Base-by-base conservation (phyloP, 805 yeast species). In the Metschnikowia henanensis region DNA sequence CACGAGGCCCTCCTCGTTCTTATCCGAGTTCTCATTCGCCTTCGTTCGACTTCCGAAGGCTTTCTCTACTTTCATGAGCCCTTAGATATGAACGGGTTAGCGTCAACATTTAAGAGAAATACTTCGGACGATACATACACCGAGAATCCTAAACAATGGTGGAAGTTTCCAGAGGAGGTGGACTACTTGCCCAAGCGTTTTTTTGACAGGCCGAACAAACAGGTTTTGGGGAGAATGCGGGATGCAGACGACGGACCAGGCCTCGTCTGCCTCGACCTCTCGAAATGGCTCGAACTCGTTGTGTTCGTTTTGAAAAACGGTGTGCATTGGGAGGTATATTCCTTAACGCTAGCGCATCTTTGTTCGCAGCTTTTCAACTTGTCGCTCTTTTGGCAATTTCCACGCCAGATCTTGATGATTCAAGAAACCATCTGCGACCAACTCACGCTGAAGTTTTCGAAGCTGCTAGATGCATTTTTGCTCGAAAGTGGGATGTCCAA, bases 301-400 rank as follows among this genome's bases (percentile, higher is more conserved):
- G 58, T 76, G 9, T 62, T 66, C 6, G 68, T 82, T 0, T 56
- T 86, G 50, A 75, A 75, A 10, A 66, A 69, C 3, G 81, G 81
- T 30, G 68, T 77, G 15, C 75, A 77, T 46, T 87, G 92, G 94
- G 92, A 84, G 49, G 58, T 80, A 0, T 87, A 82, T 59, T 80
- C 90, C 0, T 84, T 71, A 54, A 61, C 81, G 1, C 68, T 83
- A 70, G 79, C 85, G 0, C 88, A 84, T 59, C 70, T 86, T 41
- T 81, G 89, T 53, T 78, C 87, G 0, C 95, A 87, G 55, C 56
- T 87, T 23, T 70, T 86, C 9, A 83, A 81, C 52, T 58, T 80
- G 49, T 63, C 62, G 12, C 63, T 87, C 7, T 84, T 84, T 50
- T 60, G 65, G 26, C 61, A 67, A 3, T 65, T 75, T 20, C 60